Percentiles rank a stretch among this genome's conserved stretches.
phyloP scores from a whole-genome alignment of 2,329 filamentous ascomycete genomes.

The Zasmidium citrigriseum region DNA sequence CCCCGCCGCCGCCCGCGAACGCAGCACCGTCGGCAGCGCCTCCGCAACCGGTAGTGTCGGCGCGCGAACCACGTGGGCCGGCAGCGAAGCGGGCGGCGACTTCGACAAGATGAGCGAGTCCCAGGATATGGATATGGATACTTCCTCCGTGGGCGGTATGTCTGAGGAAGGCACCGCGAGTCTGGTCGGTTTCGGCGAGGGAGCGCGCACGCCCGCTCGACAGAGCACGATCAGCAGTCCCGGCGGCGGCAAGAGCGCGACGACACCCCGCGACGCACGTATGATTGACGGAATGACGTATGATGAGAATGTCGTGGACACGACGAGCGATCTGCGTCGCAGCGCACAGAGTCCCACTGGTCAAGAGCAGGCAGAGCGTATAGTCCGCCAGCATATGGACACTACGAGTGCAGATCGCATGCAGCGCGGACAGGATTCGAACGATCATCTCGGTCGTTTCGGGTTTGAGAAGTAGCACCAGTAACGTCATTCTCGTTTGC shows the following conservation, averaged over 20 bases:
- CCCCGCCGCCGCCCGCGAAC: slow-evolving; percentile 66
- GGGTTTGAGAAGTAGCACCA: slow-evolving; percentile 58
- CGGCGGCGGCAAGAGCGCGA: slow-evolving; percentile 41
- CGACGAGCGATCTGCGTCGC: slow-evolving; percentile 30
- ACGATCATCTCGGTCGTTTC: slow-evolving; percentile 56
- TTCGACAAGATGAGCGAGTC: slow-evolving; percentile 67
- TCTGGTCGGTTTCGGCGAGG: slow-evolving; percentile 89
- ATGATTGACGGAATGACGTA: slow-evolving; percentile 50
- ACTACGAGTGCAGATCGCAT: slow-evolving; percentile 37
- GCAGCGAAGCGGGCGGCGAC: slow-evolving; percentile 56
- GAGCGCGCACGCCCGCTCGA: slow-evolving; percentile 62
- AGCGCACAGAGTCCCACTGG: slow-evolving; percentile 1
- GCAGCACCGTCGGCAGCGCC: slow-evolving; percentile 86
- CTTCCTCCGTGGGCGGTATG: slow-evolving; percentile 72
- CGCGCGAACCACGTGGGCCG: slow-evolving; percentile 68
- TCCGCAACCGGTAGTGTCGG: slow-evolving; percentile 81
- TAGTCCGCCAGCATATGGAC: slow-evolving; percentile 62
- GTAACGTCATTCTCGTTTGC: too few relatives aligned
- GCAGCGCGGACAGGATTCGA: slow-evolving; percentile 44
- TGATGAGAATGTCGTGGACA: slow-evolving; percentile 44
- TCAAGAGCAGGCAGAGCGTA: slow-evolving; percentile 61
- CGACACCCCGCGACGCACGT: slow-evolving; percentile 40
- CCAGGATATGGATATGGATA: slow-evolving; percentile 44
- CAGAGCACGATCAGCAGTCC: slow-evolving; percentile 77
- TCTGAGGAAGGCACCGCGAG: slow-evolving; percentile 83